Evolutionary conservation across 371 early-diverging fungal genomes (phyloP).

Genomic region (Mucor indicus): DNA sequence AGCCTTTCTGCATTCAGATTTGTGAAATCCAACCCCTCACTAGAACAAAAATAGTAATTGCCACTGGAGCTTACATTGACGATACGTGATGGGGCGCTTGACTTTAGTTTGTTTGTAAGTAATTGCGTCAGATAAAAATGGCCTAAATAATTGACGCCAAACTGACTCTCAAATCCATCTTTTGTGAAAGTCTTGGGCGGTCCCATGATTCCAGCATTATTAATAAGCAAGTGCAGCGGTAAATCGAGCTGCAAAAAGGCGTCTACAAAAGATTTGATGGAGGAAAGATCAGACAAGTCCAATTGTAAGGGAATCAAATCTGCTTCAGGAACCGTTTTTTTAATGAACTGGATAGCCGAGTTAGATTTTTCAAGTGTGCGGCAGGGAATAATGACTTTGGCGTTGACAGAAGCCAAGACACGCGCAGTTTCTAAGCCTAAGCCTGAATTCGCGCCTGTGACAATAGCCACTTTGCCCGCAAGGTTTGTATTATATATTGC

Average conservation of each 20-base stretch:
- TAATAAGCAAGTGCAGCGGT: too few species aligned
- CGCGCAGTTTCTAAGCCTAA: constrained; percentile 7
- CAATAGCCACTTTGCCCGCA: constrained; percentile 59
- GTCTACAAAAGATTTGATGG: constrained; percentile 40
- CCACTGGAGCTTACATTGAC: constrained; percentile 46
- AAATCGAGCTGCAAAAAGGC: constrained; percentile 54
- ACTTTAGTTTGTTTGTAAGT: constrained; percentile 56
- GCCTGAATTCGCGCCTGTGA: constrained; percentile 70
- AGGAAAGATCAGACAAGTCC: constrained; percentile 54
- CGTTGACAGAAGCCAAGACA: neutral
- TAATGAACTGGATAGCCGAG: constrained; percentile 41
- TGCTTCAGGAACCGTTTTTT: constrained; percentile 34
- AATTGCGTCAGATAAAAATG: constrained; percentile 59
- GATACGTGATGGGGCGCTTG: constrained; percentile 48
- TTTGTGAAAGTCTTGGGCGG: constrained; percentile 49
- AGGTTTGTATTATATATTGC: constrained; percentile 32
- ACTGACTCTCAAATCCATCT: constrained; percentile 49
- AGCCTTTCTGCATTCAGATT: constrained; percentile 34
- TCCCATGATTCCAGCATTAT: constrained; percentile 65
- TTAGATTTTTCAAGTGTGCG: constrained; percentile 36
- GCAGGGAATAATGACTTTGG: constrained; percentile 45
- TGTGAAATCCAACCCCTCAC: constrained; percentile 18
- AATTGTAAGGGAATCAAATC: constrained; percentile 47
- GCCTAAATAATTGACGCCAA: constrained; percentile 68
- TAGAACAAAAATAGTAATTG: constrained; percentile 20